Evolutionary conservation across 1,284 basidiomycete genomes (phyloP), one percentile per base, ranked within the genome.

Genomic region (Schizopora paradoxa): DNA sequence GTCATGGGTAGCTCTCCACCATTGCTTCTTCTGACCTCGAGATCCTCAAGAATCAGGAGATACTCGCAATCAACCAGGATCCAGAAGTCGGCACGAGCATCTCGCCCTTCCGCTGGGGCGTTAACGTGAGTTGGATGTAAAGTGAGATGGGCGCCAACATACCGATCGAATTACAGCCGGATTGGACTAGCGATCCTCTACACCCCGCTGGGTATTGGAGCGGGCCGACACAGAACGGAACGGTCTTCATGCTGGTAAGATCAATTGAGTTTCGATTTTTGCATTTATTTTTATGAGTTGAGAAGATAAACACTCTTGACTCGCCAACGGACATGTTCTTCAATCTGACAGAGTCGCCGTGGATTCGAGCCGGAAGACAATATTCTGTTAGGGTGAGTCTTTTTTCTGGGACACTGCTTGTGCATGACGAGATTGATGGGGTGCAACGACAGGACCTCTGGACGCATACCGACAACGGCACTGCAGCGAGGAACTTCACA

Each of bases 11-110:
- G 81, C 61, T 84, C 27, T 65, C 74, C 22, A 58, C 58, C 7
- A 68, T 73, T 34, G 72, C 72, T 16, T 54, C 70, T 18, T 66
- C 75, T 41, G 68, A 70, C 8, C 61, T 84, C 1, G 65, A 66
- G 29, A 76, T 83, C 53, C 64, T 83, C 36, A 78, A 66, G 56
- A 84, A 83, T 58, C 58, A 55, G 32, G 81, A 84, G 59, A 75
- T 84, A 42, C 70, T 84, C 23, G 81, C 76, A 8, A 81, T 84
- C 54, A 81, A 82, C 57, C 82, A 84, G 59, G 81, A 84, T 56
- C 68, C 75, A 0, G 75, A 77, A 0, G 68, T 77, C 33, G 82
- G 80, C 2, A 76, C 73, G 7, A 70, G 72, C 25, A 67, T 82
- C 44, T 70, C 76, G 22, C 81, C 82, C 7, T 84, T 83, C 66